Evolutionary conservation across 2,329 filamentous ascomycete species (phyloP).

Genomic region (Gaeumannomyces sp.): DNA sequence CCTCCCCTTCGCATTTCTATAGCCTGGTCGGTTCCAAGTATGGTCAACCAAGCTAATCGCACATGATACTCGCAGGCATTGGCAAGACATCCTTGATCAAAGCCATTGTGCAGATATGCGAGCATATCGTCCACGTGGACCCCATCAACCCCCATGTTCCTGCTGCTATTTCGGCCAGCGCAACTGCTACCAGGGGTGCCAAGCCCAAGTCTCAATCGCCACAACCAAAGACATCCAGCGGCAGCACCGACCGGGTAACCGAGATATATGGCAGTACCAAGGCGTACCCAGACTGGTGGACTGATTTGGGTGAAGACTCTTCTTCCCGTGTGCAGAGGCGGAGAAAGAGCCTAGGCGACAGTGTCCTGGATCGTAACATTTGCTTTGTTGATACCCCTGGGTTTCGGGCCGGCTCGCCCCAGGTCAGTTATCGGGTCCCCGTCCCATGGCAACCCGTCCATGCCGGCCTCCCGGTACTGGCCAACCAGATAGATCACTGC

Average conservation of each 20-base stretch:
- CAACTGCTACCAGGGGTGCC: conserved; percentile 8
- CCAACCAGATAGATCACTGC: background rate
- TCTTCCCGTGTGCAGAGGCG: conserved; percentile 44
- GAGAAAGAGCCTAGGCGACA: conserved; percentile 67
- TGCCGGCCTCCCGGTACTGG: background rate
- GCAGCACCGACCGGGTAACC: conserved; percentile 39
- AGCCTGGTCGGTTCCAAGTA: conserved; percentile 11
- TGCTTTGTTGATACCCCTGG: conserved; percentile 87
- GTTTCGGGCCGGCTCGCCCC: conserved; percentile 44
- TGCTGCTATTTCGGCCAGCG: conserved; percentile 12
- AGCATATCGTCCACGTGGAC: conserved; percentile 93
- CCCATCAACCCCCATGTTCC: conserved; percentile 37
- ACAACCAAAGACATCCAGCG: conserved; percentile 16
- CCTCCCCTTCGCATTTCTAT: conserved; percentile 7
- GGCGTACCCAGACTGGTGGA: conserved; percentile 86
- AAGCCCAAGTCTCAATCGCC: background rate
- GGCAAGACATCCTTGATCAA: conserved; percentile 89
- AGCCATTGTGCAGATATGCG: conserved; percentile 77
- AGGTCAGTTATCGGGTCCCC: conserved; percentile 30
- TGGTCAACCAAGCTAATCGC: conserved; percentile 8
- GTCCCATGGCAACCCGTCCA: background rate
- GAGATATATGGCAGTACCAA: conserved; percentile 76
- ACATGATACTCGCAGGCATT: conserved; percentile 47
- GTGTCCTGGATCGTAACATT: conserved; percentile 81
- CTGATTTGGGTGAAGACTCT: conserved; percentile 59